Evolutionary conservation across 2,329 filamentous ascomycete species (phyloP).

Genomic region (Penicillium sp.): DNA sequence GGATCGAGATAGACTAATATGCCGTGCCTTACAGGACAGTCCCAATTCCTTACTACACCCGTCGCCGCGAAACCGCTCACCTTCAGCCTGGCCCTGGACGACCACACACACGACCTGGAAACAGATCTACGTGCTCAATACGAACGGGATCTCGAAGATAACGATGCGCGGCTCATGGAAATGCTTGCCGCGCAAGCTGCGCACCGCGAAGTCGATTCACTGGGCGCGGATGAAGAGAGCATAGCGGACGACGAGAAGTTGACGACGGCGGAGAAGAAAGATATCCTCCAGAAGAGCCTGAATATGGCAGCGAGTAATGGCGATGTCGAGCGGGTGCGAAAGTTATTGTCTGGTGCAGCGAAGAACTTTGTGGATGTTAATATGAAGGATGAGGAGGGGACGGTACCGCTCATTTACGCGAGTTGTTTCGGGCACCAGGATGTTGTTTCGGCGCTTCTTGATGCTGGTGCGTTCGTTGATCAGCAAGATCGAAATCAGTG

Average conservation of each 20-base stretch:
- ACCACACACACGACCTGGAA: slow-evolving; percentile 70
- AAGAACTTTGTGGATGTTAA: slow-evolving; percentile 80
- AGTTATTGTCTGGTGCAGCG: slow-evolving; percentile 72
- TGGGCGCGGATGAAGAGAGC: slow-evolving; percentile 76
- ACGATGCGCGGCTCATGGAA: slow-evolving; percentile 85
- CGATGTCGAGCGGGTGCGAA: slow-evolving; percentile 77
- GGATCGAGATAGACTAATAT: slow-evolving; percentile 3
- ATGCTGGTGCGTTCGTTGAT: slow-evolving; percentile 85
- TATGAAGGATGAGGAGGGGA: slow-evolving; percentile 88
- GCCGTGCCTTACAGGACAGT: slow-evolving; percentile 67
- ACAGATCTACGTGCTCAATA: slow-evolving; percentile 37
- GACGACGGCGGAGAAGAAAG: slow-evolving; percentile 73
- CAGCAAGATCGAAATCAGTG: slow-evolving; percentile 94
- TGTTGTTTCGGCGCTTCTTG: slow-evolving; percentile 79
- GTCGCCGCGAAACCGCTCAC: slow-evolving; percentile 79
- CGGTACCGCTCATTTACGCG: slow-evolving; percentile 93
- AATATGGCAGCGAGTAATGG: slow-evolving; percentile 97
- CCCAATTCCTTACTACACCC: slow-evolving; percentile 88
- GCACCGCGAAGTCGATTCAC: slow-evolving; percentile 68
- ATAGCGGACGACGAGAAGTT: slow-evolving; percentile 74
- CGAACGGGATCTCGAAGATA: slow-evolving; percentile 61
- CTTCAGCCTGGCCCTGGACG: slow-evolving; percentile 83
- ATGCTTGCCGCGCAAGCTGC: slow-evolving; percentile 96
- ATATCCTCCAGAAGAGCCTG: slow-evolving; percentile 80
- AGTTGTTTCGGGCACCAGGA: slow-evolving; percentile 96